phyloP scores from a whole-genome alignment of 2,329 filamentous ascomycete genomes.

The Phialophora macrospora region DNA sequence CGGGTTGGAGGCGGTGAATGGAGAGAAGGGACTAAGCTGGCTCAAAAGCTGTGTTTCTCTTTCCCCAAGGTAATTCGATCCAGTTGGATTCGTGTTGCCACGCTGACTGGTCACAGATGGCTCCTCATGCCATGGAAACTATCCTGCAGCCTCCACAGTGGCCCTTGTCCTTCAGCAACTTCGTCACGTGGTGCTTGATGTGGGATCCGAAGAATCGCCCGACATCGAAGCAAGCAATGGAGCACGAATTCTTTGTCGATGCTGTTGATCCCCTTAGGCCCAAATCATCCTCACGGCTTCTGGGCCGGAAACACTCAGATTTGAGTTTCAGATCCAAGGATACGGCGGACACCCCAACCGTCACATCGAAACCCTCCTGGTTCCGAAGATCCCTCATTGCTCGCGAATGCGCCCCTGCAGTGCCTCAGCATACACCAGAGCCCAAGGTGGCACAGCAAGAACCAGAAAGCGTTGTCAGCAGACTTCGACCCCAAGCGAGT shows the following conservation, averaged over 20 bases:
- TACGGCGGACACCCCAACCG: slow-evolving; percentile 59
- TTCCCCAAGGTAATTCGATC: slow-evolving; percentile 73
- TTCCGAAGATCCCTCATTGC: slow-evolving; percentile 93
- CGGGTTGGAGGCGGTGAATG: slow-evolving; percentile 95
- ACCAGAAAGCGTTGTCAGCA: slow-evolving; percentile 54
- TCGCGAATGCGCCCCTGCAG: slow-evolving; percentile 70
- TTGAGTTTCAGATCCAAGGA: slow-evolving; percentile 73
- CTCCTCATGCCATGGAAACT: slow-evolving; percentile 92
- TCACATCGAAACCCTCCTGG: slow-evolving; percentile 88
- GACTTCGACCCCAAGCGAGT: slow-evolving; percentile 62
- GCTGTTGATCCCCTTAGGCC: slow-evolving; percentile 89
- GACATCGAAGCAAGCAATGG: slow-evolving; percentile 90
- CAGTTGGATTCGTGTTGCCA: slow-evolving; percentile 26
- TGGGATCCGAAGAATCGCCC: slow-evolving; percentile 95
- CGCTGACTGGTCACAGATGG: slow-evolving; percentile 69
- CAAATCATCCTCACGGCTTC: slow-evolving; percentile 84
- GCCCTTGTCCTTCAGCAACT: slow-evolving; percentile 84
- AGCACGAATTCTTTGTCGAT: slow-evolving; percentile 92
- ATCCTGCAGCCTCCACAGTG: slow-evolving; percentile 89
- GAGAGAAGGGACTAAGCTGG: slow-evolving; percentile 90
- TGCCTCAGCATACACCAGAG: slow-evolving; percentile 49
- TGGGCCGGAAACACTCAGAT: slow-evolving; percentile 90
- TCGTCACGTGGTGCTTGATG: slow-evolving; percentile 98
- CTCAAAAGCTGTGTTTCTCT: slow-evolving; percentile 95
- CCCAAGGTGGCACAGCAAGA: slow-evolving; percentile 49